Evolutionary conservation across 2,329 filamentous ascomycete genomes (phyloP).

Genomic region (Phialophora verrucosa): DNA sequence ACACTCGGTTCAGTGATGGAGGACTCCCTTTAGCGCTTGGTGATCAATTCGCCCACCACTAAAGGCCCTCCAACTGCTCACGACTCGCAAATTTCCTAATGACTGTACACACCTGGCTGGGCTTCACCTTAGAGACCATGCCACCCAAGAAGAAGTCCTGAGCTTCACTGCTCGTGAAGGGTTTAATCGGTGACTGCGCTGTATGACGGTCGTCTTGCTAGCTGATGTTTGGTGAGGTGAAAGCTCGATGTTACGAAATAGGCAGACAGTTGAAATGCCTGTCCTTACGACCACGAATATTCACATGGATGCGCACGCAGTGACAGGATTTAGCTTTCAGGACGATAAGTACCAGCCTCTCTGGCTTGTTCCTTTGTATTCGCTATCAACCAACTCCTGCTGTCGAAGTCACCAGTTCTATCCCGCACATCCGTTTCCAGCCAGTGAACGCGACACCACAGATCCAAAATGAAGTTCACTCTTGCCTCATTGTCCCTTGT

Average conservation of each 20-base stretch:
- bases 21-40: too few species aligned
- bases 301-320: background rate
- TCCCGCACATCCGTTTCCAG: background rate
- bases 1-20: background rate
- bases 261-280: background rate
- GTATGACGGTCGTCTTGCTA: background rate
- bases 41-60: too few species aligned
- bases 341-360: background rate
- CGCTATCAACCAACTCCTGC: background rate
- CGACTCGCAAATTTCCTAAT: too few species aligned
- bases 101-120: background rate
- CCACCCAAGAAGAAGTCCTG: background rate
- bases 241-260: background rate
- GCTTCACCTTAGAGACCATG: background rate
- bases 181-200: background rate
- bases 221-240: background rate
- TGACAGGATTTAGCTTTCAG: background rate
- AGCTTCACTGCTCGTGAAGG: background rate
- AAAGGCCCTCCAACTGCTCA: too few species aligned
- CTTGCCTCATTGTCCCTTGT: background rate
- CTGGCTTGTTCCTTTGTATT: background rate
- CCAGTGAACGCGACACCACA: background rate
- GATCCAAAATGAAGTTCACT: slow-evolving; percentile 6
- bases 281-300: background rate
- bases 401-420: background rate